Evolutionary conservation across 768 basidiomycete species (phyloP).

Genomic region (Russula sp.): DNA sequence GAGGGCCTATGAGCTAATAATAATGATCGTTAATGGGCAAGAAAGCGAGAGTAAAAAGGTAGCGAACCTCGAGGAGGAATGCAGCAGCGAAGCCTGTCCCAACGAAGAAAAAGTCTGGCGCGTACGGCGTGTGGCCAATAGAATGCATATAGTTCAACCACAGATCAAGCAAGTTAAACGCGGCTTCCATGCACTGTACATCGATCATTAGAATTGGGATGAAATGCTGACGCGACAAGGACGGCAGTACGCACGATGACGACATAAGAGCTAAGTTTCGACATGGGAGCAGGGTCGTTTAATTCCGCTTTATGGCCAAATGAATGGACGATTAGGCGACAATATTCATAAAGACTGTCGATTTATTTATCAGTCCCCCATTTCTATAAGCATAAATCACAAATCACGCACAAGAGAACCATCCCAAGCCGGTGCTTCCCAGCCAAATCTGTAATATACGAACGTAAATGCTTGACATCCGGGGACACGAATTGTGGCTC

Average conservation of each 20-base stretch:
- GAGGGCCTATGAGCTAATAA: slow-evolving; percentile 27
- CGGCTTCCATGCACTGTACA: slow-evolving; percentile 25
- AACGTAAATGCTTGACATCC: neutral
- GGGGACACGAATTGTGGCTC: neutral
- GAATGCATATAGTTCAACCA: slow-evolving; percentile 24
- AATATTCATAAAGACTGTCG: slow-evolving; percentile 25
- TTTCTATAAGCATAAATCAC: neutral
- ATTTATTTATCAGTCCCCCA: neutral
- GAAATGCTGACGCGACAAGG: neutral
- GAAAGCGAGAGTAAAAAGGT: slow-evolving; percentile 17
- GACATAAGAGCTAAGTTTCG: slow-evolving; percentile 19
- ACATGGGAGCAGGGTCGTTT: neutral
- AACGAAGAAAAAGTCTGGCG: slow-evolving; percentile 31
- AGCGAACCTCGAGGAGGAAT: slow-evolving; percentile 28
- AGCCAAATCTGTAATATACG: slow-evolving; percentile 13
- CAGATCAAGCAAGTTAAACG: slow-evolving; percentile 22
- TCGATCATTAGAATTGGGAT: neutral
- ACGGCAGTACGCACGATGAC: slow-evolving; percentile 12
- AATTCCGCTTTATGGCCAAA: slow-evolving; percentile 26
- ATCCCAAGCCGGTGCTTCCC: slow-evolving; percentile 22
- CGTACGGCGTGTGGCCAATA: slow-evolving; percentile 18
- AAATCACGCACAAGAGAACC: slow-evolving; percentile 25
- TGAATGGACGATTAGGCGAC: slow-evolving; percentile 28
- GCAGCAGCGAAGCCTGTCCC: slow-evolving; percentile 29
- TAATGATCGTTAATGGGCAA: neutral